Evolutionary conservation across 2,329 filamentous ascomycete species (phyloP).

Genomic region (Sarocladium kiliense): DNA sequence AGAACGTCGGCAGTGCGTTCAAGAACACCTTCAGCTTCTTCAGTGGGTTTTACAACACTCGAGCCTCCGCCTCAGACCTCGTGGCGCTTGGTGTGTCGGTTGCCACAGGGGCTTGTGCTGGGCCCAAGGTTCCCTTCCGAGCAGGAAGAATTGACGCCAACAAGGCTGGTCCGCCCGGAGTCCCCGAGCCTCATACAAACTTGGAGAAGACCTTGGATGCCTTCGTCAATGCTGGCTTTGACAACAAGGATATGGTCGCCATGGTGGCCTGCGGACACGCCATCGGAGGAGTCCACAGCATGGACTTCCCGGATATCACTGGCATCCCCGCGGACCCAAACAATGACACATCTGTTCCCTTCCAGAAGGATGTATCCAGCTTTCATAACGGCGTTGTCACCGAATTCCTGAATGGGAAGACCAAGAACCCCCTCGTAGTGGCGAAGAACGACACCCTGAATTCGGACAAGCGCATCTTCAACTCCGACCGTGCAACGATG

Average conservation of each 20-base stretch:
- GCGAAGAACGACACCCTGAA: slow-evolving; percentile 27
- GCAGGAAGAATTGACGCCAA: slow-evolving; percentile 23
- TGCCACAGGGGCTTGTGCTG: slow-evolving; percentile 23
- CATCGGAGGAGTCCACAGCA: slow-evolving; percentile 37
- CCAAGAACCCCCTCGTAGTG: slow-evolving; percentile 35
- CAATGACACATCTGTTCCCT: slow-evolving; percentile 28
- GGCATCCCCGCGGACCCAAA: slow-evolving; percentile 16
- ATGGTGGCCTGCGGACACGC: slow-evolving; percentile 28
- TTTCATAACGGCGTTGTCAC: slow-evolving; percentile 38
- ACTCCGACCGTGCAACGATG: slow-evolving; percentile 34
- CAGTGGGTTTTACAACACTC: slow-evolving; percentile 15
- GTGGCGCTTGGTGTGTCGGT: slow-evolving; percentile 17
- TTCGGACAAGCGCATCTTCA: slow-evolving; percentile 38
- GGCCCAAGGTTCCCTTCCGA: slow-evolving; percentile 19
- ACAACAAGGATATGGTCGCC: slow-evolving; percentile 26
- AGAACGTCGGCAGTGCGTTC: slow-evolving; percentile 24
- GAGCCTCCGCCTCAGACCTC: slow-evolving; percentile 19
- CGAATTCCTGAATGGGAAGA: slow-evolving; percentile 34
- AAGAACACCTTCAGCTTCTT: slow-evolving; percentile 24
- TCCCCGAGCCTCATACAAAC: slow-evolving; percentile 24
- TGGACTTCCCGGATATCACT: slow-evolving; percentile 32
- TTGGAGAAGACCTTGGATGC: slow-evolving; percentile 17
- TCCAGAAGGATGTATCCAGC: slow-evolving; percentile 23
- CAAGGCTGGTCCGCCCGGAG: slow-evolving; percentile 21
- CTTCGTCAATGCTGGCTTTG: slow-evolving; percentile 24